A percentile compares a stretch with the other conserved stretches of the same genome.
phyloP scores from a whole-genome alignment of 352 stramenopile species.

The Discostella stelligera region DNA sequence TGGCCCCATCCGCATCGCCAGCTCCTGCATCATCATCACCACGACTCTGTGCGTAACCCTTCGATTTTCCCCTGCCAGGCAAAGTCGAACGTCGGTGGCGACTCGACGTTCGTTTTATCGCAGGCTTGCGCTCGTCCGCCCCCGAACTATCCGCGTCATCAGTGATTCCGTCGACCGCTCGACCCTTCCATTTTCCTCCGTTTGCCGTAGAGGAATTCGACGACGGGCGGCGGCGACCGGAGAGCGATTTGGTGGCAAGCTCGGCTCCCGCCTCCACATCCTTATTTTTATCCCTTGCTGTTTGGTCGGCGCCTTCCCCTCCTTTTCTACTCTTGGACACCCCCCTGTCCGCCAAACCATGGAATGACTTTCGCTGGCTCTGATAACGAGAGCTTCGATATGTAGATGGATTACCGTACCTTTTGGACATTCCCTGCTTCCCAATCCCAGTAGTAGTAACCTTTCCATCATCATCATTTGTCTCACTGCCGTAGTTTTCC shows the following conservation, averaged over 20 bases:
- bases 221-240: no score
- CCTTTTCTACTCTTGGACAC: neutral
- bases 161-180: neutral
- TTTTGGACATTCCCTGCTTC: neutral
- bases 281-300: neutral
- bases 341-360: neutral
- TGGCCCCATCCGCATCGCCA: no score
- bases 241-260: neutral
- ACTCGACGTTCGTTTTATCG: neutral
- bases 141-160: neutral
- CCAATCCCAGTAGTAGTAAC: neutral
- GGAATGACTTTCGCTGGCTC: neutral
- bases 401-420: neutral
- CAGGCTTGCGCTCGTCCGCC: neutral
- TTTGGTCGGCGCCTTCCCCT: neutral
- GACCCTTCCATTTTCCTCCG: neutral
- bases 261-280: neutral
- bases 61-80: neutral
- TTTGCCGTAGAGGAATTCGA: neutral
- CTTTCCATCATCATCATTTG: neutral
- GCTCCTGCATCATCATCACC: neutral
- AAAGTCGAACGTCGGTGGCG: neutral
- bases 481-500: neutral
- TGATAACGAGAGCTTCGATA: neutral
- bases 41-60: neutral